Conservation (phyloP, 768 basidiomycete genomes). For the Chiua virens region DNA sequence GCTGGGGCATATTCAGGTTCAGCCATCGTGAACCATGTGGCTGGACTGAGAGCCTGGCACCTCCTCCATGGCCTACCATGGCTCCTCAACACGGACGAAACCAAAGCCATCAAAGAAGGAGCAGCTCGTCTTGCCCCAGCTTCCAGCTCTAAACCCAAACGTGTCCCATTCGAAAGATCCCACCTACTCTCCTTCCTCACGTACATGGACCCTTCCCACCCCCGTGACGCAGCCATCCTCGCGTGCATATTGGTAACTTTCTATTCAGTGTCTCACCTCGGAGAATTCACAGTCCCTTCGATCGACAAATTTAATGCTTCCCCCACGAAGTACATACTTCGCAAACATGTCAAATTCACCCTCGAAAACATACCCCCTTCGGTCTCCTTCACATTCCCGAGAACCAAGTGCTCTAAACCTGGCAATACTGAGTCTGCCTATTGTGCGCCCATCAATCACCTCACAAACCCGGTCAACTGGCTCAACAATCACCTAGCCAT, state of each 20-base stretch:
- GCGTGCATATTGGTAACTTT: conserved; percentile 41
- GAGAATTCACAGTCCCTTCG: conserved; percentile 20
- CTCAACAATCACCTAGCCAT: too few species aligned
- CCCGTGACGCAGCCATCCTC: conserved; percentile 36
- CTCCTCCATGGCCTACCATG: too few species aligned
- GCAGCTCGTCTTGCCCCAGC: background rate
- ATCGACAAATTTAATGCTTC: background rate
- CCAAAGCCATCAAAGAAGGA: background rate
- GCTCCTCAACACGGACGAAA: too few species aligned
- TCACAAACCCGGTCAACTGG: too few species aligned
- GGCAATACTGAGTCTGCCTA: too few species aligned
- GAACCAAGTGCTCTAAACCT: background rate
- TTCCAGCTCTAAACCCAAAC: conserved; percentile 26
- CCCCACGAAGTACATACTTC: background rate
- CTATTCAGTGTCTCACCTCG: conserved; percentile 38
- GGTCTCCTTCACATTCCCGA: background rate
- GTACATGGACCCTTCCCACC: conserved; percentile 26
- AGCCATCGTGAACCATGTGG: conserved; percentile 40
- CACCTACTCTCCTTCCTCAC: too few species aligned
- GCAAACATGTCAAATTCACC: background rate
- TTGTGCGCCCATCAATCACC: too few species aligned
- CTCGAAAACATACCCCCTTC: background rate
- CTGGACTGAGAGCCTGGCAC: too few species aligned
- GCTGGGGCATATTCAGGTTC: conserved; percentile 33
- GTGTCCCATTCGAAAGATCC: conserved; percentile 24